Evolutionary conservation across 352 stramenopile species (phyloP), one percentile per base, ranked within the genome.

Genomic region (Pythium guiyangense): DNA sequence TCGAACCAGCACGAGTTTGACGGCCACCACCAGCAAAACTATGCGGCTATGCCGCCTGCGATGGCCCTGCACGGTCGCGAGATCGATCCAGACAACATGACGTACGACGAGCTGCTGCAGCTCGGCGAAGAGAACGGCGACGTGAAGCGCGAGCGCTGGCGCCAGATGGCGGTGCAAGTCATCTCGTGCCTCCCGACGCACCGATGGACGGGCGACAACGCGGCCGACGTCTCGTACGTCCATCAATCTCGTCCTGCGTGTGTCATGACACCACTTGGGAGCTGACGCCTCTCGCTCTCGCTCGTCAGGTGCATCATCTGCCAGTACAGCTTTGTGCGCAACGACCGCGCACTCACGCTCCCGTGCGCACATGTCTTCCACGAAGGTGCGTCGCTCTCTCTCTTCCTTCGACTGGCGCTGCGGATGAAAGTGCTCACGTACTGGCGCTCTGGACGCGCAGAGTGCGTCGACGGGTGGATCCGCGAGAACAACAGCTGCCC

Each of bases 61-160:
- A 47, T 47, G 42, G 14, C 49, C 22, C 4, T 11, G 4, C 31
- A 54, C 9, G 26, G 29, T 2, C 68, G 51, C 43, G 68, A 67
- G 47, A 68, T 92, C n/a, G 82, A 90, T 52, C 78, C 80, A 1
- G 82, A 90, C 49, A 86, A 76, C 59, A 92, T 92, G 82, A 84
- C 72, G 11, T 92, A 92, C 67, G 82, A 92, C 57, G 77, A 90
- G 54, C 63, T 92, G 4, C 42, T 92, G 39, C 66, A 79, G 27
- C 68, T 92, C 4, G 82, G 80, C 26, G 82, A 92, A 42, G 52
- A 83, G 49, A 75, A 84, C 12, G 82, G 82, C 8, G 82, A 92
- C 39, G 82, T 92, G 26, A 88, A 83, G 63, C 85, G 86, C 42
- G 82, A 92, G 51, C 68, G 78, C 1, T 92, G 83, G 83, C 68